These are phyloP conservation scores for Trichosporon ovoides DNA, from an alignment of 1,284 basidiomycete genomes.

Conservation along the genomic window DNA sequence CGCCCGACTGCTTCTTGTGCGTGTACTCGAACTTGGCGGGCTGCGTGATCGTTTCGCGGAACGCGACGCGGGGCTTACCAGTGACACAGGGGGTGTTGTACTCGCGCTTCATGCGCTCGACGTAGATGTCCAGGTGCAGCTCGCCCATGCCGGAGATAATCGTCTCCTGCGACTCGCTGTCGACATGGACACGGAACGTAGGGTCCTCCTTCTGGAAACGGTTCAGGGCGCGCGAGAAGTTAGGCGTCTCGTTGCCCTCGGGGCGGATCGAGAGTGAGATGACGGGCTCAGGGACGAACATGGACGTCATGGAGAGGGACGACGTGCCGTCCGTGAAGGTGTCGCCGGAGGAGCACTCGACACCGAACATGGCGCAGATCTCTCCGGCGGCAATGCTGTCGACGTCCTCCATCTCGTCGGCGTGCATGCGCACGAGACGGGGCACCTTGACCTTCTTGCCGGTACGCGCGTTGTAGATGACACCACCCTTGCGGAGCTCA, in stretches of 20 bases:
- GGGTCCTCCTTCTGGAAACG: slow-evolving; percentile 99
- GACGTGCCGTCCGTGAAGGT: slow-evolving; percentile 93
- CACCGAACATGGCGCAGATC: slow-evolving; percentile 99
- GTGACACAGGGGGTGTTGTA: slow-evolving; percentile 92
- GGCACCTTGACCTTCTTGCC: slow-evolving; percentile 99
- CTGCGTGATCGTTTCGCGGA: slow-evolving; percentile 87
- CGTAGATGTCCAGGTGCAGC: slow-evolving; percentile 97
- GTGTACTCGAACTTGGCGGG: slow-evolving; percentile 81
- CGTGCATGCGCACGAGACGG: slow-evolving; percentile 94
- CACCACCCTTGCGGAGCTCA: slow-evolving; percentile 72
- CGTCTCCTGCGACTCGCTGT: slow-evolving; percentile 95
- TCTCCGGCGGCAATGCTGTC: slow-evolving; percentile 94
- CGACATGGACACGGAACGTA: slow-evolving; percentile 96
- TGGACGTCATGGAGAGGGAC: slow-evolving; percentile 87
- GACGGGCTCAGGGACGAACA: slow-evolving; percentile 98
- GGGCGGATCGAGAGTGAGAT: slow-evolving; percentile 93
- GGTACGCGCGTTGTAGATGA: slow-evolving; percentile 89
- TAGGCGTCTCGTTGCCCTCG: slow-evolving; percentile 84
- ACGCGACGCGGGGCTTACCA: slow-evolving; percentile 94
- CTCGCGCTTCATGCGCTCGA: slow-evolving; percentile 97
- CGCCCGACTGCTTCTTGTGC: slow-evolving; percentile 98
- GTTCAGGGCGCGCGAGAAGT: slow-evolving; percentile 94
- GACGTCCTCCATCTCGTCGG: slow-evolving; percentile 99
- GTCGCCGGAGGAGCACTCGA: slow-evolving; percentile 97
- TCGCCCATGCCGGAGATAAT: slow-evolving; percentile 99